Evolutionary conservation across 306 rosid species (phyloP).

Genomic region (Citrullus colocynthis): DNA sequence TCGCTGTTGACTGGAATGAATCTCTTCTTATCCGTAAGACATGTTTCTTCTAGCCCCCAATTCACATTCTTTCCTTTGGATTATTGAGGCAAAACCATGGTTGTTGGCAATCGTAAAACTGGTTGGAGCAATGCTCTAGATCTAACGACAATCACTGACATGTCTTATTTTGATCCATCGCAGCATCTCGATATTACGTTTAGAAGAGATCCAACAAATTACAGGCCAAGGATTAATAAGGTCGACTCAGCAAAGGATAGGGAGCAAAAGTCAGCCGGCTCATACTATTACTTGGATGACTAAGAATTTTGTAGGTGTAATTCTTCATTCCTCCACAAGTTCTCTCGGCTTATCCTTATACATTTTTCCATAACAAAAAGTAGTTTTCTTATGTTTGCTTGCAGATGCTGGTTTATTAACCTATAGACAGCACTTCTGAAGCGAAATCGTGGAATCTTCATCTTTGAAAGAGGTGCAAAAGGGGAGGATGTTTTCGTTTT

Average conservation of each 20-base stretch:
- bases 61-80: background rate
- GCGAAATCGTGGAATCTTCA: background rate
- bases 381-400: background rate
- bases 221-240: slow-evolving; percentile 87
- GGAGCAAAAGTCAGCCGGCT: slow-evolving; percentile 84
- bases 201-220: slow-evolving; percentile 94
- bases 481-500: background rate
- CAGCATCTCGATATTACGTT: slow-evolving; percentile 94
- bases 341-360: background rate
- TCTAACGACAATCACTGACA: background rate
- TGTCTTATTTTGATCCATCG: slow-evolving; percentile 7
- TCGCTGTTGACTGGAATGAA: slow-evolving; percentile 97
- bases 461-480: background rate
- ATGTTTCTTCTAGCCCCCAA: background rate
- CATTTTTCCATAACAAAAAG: background rate
- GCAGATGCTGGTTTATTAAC: background rate
- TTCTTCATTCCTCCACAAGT: background rate
- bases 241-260: slow-evolving; percentile 80
- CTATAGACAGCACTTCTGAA: background rate
- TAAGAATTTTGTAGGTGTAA: slow-evolving; percentile 5
- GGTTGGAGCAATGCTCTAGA: background rate
- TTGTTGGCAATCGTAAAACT: background rate
- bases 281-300: slow-evolving; percentile 92
- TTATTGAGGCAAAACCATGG: background rate
- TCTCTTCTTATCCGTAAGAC: slow-evolving; percentile 90